Evolutionary conservation across 805 yeast genomes (phyloP).

Genomic region (Tetrapisispora namnaoensis): DNA sequence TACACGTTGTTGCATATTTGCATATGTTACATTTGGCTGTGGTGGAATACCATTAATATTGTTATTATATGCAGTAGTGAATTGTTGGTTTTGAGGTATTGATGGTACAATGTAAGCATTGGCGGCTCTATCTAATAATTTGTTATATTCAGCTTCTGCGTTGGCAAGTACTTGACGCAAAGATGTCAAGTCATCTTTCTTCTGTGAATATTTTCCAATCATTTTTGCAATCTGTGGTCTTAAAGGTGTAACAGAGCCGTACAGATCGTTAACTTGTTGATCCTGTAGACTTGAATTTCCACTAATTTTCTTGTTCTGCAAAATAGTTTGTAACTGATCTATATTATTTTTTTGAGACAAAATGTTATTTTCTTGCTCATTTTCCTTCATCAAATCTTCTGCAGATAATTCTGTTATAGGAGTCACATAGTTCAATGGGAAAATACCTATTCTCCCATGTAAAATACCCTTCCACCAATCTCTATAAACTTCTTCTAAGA

Average conservation of each 20-base stretch:
- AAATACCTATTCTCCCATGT: constrained; percentile 72
- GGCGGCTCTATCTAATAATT: constrained; percentile 49
- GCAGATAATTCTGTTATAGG: constrained; percentile 60
- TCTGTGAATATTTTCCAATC: constrained; percentile 67
- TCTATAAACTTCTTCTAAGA: constrained; percentile 75
- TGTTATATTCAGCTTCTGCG: constrained; percentile 63
- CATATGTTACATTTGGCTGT: neutral
- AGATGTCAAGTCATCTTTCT: constrained; percentile 67
- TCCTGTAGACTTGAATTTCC: constrained; percentile 34
- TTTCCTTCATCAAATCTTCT: constrained; percentile 45
- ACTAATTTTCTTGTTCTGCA: constrained; percentile 20
- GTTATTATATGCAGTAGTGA: neutral
- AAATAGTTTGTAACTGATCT: constrained; percentile 44
- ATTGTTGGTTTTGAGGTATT: neutral
- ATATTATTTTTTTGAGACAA: constrained; percentile 49
- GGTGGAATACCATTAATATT: neutral
- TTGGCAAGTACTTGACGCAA: constrained; percentile 60
- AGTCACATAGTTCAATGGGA: constrained; percentile 86
- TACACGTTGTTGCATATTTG: neutral
- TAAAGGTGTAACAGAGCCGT: constrained; percentile 61
- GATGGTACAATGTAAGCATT: constrained; percentile 14
- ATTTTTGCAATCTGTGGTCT: constrained; percentile 65
- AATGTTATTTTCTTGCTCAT: constrained; percentile 41
- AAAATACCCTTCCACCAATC: constrained; percentile 96
- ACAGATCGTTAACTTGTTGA: constrained; percentile 63